Conservation (phyloP, 2,329 filamentous ascomycete genomes). For the Phialemoniopsis sp. region DNA sequence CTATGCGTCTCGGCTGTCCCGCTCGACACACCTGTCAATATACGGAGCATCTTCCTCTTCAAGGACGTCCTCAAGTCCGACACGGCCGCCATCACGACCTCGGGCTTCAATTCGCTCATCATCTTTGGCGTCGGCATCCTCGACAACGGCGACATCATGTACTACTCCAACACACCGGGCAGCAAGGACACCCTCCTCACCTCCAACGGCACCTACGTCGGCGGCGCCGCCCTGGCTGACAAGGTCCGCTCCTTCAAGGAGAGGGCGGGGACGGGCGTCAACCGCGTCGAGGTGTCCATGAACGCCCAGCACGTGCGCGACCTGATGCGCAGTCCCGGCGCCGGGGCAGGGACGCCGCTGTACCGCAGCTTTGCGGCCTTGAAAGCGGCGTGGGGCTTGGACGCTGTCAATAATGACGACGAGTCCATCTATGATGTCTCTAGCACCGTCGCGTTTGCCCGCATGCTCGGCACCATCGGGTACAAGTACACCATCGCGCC, state of each 20-base stretch:
- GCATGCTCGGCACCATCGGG: slow-evolving; percentile 33
- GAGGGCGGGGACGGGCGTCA: slow-evolving; percentile 19
- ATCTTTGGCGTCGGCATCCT: slow-evolving; percentile 39
- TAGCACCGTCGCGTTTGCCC: slow-evolving; percentile 35
- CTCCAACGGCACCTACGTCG: slow-evolving; percentile 37
- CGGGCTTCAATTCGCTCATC: slow-evolving; percentile 36
- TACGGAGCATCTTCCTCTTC: slow-evolving; percentile 30
- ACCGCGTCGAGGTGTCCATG: slow-evolving; percentile 37
- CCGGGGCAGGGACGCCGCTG: slow-evolving; percentile 24
- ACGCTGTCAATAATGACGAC: slow-evolving; percentile 42
- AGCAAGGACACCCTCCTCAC: slow-evolving; percentile 29
- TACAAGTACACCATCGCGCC: slow-evolving; percentile 38
- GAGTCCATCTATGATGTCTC: slow-evolving; percentile 35
- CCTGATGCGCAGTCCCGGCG: slow-evolving; percentile 27
- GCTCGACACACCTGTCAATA: not conserved
- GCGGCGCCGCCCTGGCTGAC: slow-evolving; percentile 33
- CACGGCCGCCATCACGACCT: slow-evolving; percentile 31
- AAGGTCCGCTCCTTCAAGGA: slow-evolving; percentile 4
- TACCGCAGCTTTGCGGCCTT: slow-evolving; percentile 34
- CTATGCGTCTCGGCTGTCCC: not conserved
- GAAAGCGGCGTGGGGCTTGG: slow-evolving; percentile 33
- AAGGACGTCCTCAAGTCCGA: slow-evolving; percentile 41
- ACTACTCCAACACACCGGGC: slow-evolving; percentile 36
- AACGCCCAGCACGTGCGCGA: slow-evolving; percentile 34
- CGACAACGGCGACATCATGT: slow-evolving; percentile 36